phyloP scores from a whole-genome alignment of 371 early-diverging fungal genomes.

The Lichtheimia hyalospora region DNA sequence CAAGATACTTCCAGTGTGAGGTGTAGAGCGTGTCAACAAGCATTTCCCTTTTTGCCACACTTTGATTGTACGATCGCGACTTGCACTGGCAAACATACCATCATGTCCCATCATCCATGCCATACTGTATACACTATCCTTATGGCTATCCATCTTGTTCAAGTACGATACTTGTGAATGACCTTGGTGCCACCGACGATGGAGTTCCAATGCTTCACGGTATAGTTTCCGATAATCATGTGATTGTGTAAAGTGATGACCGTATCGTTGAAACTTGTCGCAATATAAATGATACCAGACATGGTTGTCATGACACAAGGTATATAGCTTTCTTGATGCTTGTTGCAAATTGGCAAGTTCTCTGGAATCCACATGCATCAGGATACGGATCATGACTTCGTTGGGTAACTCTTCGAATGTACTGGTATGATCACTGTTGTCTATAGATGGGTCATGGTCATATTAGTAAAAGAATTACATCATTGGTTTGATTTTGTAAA shows the following conservation, averaged over 20 bases:
- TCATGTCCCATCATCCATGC: constrained; percentile 60
- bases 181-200: constrained; percentile 33
- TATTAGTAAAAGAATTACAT: background rate
- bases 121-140: constrained; percentile 91
- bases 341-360: constrained; percentile 20
- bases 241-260: background rate
- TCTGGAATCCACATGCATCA: constrained; percentile 19
- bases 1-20: constrained; percentile 81
- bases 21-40: constrained; percentile 38
- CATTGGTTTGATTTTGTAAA: background rate
- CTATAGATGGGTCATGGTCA: background rate
- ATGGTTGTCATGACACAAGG: constrained; percentile 16
- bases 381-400: constrained; percentile 25
- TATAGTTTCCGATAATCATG: constrained; percentile 19
- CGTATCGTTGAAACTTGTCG: constrained; percentile 2
- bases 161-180: constrained; percentile 40
- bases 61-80: constrained; percentile 86
- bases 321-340: constrained; percentile 18
- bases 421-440: background rate
- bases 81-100: constrained; percentile 80
- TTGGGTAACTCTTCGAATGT: constrained; percentile 16
- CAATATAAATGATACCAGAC: constrained; percentile 21
- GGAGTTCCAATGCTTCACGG: constrained; percentile 22
- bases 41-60: constrained; percentile 68
- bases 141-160: constrained; percentile 63